Base-by-base conservation (phyloP, 2,329 filamentous ascomycete species). In the Cercospora zeina region DNA sequence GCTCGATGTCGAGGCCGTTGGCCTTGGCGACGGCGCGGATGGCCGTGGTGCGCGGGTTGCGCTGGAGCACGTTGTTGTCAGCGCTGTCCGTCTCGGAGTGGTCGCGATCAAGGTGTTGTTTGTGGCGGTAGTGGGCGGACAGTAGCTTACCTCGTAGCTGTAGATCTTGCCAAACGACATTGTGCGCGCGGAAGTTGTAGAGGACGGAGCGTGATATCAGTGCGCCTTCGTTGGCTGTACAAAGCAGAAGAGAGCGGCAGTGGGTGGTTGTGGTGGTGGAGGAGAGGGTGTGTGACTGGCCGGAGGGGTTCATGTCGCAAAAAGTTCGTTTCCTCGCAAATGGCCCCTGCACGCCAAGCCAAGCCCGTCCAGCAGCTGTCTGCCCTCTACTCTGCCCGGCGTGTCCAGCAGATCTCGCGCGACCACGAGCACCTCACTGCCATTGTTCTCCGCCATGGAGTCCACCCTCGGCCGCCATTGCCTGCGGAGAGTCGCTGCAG, bases 11-110 rank as follows among this genome's bases (percentile, higher is more conserved):
- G 77, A 99, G 86, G 78, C 89, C 88, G 82, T 97, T 97, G 83
- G 91, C 92, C 89, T 99, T 97, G 74, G 95, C 95, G 77, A 97
- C 91, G 74, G 91, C 93, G 79, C 89, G 87, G 80, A 96, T 90
- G 78, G 88, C 88, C 75, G 89, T 90, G 79, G 89, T 90, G 84
- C 93, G 93, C 80, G 90, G 84, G 86, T 97, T 96, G 77, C 85
- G 86, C 93, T 97, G 64, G 21, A 49, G 57, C 39, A 58, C 54
- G 42, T 62, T 63, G 50, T 51, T 54, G 34, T 56, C 54, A 30
- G 53, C 36, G 19, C 21, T 42, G 54, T 42, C 16, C 21, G n/a
- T 27, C 13, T 8, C 24, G 10, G 37, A 57, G 24, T 34, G 36
- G 34, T n/a, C 19, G 16, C 45, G 14, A 24, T 13, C 55, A 51